Evolutionary conservation across 352 stramenopile species (phyloP), one percentile per base, ranked within the genome.

Genomic region (Peronospora destructor): DNA sequence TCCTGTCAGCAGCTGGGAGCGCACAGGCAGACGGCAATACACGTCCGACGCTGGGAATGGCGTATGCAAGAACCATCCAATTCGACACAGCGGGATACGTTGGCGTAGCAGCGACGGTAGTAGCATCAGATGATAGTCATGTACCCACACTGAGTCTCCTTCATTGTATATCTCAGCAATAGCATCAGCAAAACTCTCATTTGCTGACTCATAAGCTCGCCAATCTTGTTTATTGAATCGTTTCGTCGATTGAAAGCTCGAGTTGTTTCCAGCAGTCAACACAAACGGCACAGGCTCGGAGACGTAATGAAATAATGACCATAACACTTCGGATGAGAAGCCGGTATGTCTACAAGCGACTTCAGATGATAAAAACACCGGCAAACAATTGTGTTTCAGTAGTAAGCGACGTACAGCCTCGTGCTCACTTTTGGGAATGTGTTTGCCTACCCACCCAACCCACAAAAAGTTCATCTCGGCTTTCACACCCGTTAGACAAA

Each of bases 261-360:
- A 48, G 28, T 66, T 66, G 11, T 48, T 49, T 4, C 66, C 68
- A 3, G 59, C 45, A 23, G 74, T 81, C 13, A 68, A 58, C 11
- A 63, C 69, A n/a, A 79, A 60, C 1, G 73, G 61, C 17, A 82
- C 66, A 0, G 77, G 73, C 49, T 89, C 77, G 29, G 85, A 85
- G 6, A 95, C 84, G 38, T 95, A 95, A 64, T 95, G 85, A 47
- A 95, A 95, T 7, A 95, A 64, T 36, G 85, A 89, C 85, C 85
- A 95, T n/a, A 95, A 63, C 43, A 95, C 84, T 51, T 95, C 84
- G 7, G 88, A 90, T 19, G 81, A 94, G 50, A 95, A 95, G n/a
- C 71, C 63, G 14, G 78, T 89, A 65, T 95, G 87, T 49, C 81
- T 80, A 13, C 73, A 85, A n/a, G 87, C 80, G 36, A 91, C 76